Percentiles rank a stretch among this genome's conserved stretches.
phyloP scores from a whole-genome alignment of 2,329 filamentous ascomycete genomes.

The Endoconidiophora polonica region DNA sequence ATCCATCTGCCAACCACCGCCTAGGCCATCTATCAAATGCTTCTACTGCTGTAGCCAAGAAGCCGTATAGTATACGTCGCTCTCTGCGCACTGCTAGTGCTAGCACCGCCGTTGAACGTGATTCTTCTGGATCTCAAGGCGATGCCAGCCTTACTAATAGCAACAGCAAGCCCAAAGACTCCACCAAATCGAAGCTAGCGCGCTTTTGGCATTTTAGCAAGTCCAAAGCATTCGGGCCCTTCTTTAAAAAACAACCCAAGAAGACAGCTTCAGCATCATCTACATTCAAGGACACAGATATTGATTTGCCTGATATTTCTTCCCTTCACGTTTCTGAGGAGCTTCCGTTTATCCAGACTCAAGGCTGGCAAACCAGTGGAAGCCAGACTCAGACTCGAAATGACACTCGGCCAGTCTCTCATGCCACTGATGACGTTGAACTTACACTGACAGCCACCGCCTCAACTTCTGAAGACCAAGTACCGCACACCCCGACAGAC shows the following conservation, averaged over 20 bases:
- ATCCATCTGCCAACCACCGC: not conserved
- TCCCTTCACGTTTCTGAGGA: too few relatives aligned
- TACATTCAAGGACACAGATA: too few relatives aligned
- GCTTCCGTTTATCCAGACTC: too few relatives aligned
- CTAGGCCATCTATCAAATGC: conserved; percentile 7
- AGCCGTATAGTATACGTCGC: conserved; percentile 9
- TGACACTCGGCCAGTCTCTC: conserved; percentile 6
- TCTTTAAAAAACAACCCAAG: conserved; percentile 6
- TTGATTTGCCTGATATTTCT: too few relatives aligned
- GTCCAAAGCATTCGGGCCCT: conserved; percentile 6
- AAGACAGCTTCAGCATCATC: not conserved
- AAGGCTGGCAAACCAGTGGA: too few relatives aligned
- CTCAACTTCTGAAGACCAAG: conserved; percentile 1
- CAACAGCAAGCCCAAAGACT: conserved; percentile 2
- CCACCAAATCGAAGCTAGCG: conserved; percentile 2
- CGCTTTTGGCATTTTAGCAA: conserved; percentile 7
- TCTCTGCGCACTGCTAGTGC: conserved; percentile 7
- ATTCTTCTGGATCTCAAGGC: not conserved
- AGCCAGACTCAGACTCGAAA: too few relatives aligned
- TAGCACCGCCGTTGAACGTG: conserved; percentile 5
- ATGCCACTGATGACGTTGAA: not conserved
- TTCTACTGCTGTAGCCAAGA: not conserved
- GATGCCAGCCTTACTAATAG: not conserved
- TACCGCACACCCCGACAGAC: conserved; percentile 4
- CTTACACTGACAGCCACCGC: conserved; percentile 3